phyloP scores from a whole-genome alignment of 2,329 filamentous ascomycete species.

The Pyrenochaeta sp. region DNA sequence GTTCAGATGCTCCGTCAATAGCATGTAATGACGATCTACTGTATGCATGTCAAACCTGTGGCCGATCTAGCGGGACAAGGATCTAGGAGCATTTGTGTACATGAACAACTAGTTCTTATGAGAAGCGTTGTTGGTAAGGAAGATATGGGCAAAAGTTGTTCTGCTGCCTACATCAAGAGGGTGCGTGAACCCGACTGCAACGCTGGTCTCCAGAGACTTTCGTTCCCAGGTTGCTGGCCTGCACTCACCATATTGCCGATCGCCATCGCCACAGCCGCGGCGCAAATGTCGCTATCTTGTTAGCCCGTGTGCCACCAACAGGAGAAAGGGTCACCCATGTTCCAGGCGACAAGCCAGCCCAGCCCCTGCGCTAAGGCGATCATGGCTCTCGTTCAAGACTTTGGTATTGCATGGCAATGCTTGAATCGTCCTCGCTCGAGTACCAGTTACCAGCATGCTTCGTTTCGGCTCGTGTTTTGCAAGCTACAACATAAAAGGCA shows the following conservation, averaged over 20 bases:
- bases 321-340: slow-evolving; percentile 11
- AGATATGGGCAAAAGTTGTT: too few relatives aligned
- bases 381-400: slow-evolving; percentile 14
- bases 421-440: slow-evolving; percentile 16
- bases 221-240: too few relatives aligned
- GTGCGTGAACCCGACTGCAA: too few relatives aligned
- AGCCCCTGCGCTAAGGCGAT: slow-evolving; percentile 30
- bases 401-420: slow-evolving; percentile 36
- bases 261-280: neutral
- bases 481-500: neutral
- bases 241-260: neutral
- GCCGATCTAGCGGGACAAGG: too few relatives aligned
- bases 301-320: neutral
- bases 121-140: too few relatives aligned
- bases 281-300: neutral
- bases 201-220: too few relatives aligned
- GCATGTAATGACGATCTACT: too few relatives aligned
- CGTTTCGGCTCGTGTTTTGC: neutral
- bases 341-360: slow-evolving; percentile 29
- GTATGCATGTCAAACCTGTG: too few relatives aligned
- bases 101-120: too few relatives aligned
- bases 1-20: too few relatives aligned
- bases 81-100: too few relatives aligned
- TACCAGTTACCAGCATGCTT: neutral
- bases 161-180: too few relatives aligned